A percentile compares a stretch with the other conserved stretches of the same genome.
phyloP scores from a whole-genome alignment of 2,329 filamentous ascomycete genomes.

The Amphichorda felina region DNA sequence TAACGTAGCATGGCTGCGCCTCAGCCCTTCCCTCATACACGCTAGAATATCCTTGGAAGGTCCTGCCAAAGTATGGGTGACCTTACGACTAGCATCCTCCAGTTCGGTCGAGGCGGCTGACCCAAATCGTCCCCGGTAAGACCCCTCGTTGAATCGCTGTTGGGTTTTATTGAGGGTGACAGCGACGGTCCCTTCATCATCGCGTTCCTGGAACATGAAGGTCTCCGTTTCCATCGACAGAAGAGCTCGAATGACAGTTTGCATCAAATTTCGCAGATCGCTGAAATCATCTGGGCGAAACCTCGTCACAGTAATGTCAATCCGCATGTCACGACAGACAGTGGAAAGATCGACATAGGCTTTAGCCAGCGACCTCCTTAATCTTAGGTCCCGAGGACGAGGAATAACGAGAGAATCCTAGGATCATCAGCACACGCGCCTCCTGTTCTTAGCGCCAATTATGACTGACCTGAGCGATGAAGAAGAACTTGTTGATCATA shows the following conservation, averaged over 20 bases:
- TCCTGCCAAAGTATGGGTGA: constrained; percentile 21
- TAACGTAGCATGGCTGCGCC: constrained; percentile 36
- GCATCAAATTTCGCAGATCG: constrained; percentile 39
- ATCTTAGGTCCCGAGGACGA: constrained; percentile 14
- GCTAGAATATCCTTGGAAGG: constrained; percentile 34
- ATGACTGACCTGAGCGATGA: constrained; percentile 28
- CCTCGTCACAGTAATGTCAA: constrained; percentile 43
- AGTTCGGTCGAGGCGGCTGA: not conserved
- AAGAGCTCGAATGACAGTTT: constrained; percentile 40
- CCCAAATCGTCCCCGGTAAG: too few relatives aligned
- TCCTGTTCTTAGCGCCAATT: not conserved
- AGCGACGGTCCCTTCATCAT: constrained; percentile 7
- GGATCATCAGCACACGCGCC: not conserved
- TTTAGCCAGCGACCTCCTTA: constrained; percentile 31
- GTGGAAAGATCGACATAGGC: constrained; percentile 44
- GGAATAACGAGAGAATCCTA: constrained; percentile 20
- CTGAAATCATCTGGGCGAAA: constrained; percentile 37
- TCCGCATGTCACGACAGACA: constrained; percentile 40
- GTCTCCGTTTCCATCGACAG: constrained; percentile 38
- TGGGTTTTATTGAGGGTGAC: constrained; percentile 3
- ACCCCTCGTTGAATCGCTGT: constrained; percentile 4
- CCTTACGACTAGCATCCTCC: constrained; percentile 10
- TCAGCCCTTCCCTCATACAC: constrained; percentile 30
- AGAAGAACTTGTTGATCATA: constrained; percentile 32
- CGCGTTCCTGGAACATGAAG: constrained; percentile 25